Conservation (phyloP, 2,329 filamentous ascomycete species). For the Daldinia sp. region DNA sequence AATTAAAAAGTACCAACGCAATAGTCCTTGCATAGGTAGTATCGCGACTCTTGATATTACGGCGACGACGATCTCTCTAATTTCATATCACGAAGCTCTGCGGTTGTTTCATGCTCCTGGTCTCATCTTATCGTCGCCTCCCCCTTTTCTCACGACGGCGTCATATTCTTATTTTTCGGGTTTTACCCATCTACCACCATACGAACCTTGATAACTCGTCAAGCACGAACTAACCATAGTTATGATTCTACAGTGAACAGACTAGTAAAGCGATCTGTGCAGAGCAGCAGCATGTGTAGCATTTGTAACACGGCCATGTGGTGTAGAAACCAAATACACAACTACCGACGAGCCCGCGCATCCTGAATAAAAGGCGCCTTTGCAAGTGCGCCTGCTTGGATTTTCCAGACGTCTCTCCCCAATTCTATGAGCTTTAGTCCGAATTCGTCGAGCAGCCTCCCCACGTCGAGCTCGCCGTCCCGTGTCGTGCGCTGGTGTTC, state of each 20-base stretch:
- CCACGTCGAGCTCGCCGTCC: constrained; percentile 26
- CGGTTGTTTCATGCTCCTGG: background rate
- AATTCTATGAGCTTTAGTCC: constrained; percentile 46
- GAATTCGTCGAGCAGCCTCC: constrained; percentile 48
- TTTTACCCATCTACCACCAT: background rate
- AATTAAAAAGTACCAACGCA: background rate
- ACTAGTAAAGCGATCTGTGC: background rate
- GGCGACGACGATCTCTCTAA: background rate
- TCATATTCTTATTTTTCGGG: too few relatives aligned
- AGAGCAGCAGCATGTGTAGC: background rate
- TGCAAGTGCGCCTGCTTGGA: constrained; percentile 47
- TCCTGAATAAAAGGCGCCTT: constrained; percentile 39
- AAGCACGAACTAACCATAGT: background rate
- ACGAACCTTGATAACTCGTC: background rate
- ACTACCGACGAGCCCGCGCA: background rate
- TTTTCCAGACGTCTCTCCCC: constrained; percentile 48
- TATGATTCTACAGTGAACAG: background rate
- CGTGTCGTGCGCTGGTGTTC: constrained; percentile 25
- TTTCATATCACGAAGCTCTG: background rate
- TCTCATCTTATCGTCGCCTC: background rate
- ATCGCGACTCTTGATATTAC: too few relatives aligned
- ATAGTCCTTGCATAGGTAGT: background rate
- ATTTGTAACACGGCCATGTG: too few relatives aligned
- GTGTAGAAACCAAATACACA: background rate
- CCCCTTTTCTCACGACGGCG: background rate